Base-by-base conservation (phyloP, 208 protist genomes). In the Acanthamoeba culbertsoni region DNA sequence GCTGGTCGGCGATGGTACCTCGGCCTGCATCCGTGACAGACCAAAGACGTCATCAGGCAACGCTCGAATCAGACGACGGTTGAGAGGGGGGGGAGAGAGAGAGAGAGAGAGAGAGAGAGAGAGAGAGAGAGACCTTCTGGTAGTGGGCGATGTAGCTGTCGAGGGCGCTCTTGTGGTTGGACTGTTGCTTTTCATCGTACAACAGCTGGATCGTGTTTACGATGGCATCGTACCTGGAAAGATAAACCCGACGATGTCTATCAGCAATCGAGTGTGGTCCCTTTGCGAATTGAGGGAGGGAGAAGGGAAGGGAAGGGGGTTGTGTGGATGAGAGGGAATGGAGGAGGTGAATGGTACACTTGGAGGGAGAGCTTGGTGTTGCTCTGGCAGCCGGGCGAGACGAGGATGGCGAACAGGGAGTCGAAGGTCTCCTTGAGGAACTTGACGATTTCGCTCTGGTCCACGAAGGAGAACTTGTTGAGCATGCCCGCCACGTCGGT, bases 401-500 rank as follows among this genome's bases (percentile, higher is more conserved):
- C 62, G 53, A 91, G 62, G 28, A 91, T 91, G 84, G 84, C 84
- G 62, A 91, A 73, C 42, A 91, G 55, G 23, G 84, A 91, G 42
- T 91, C 84, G 28, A 91, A 91, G 35, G 84, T 91, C 37, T 91
- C 57, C 55, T 71, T 63, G n/a, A 91, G 37, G 53, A 93, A 51
- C 42, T 93, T 93, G 35, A 93, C 53, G 8, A 93, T 75, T 26
- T 93, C 88, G 14, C 43, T 84, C n/a, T 75, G 88, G 33, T 82
- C 48, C 14, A 93, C 68, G 53, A 82, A 93, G 2, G 88, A 68
- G 31, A 93, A 93, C 63, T 82, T 75, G 45, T 93, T 93, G 68
- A 93, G 88, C 28, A 93, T 93, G 42, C 53, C 53, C 28, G 88
- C 63, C 45, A 93, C 18, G 10, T 93, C 88, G 53, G 14, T 75